A percentile compares a stretch with the other conserved stretches of the same genome.
phyloP scores from a whole-genome alignment of 805 yeast species.

The Lipomyces kockii region DNA sequence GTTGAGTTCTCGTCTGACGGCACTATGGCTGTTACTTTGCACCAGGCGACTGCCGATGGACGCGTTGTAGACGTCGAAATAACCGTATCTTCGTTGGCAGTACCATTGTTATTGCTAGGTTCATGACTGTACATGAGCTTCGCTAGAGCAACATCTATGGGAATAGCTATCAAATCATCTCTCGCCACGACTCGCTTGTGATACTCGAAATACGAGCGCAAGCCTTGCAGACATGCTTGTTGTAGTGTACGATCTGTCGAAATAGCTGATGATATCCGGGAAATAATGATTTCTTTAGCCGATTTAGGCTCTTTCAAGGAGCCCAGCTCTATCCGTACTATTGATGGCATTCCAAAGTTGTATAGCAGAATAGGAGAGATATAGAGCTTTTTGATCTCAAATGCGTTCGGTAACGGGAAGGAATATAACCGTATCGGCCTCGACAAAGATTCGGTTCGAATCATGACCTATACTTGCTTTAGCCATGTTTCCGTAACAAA shows the following conservation, averaged over 20 bases:
- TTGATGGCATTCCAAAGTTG: conserved; percentile 52
- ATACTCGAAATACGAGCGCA: conserved; percentile 65
- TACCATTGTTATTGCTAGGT: conserved; percentile 21
- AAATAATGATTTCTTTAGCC: conserved; percentile 67
- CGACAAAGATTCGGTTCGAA: conserved; percentile 16
- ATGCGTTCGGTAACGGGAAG: conserved; percentile 65
- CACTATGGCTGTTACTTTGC: conserved; percentile 61
- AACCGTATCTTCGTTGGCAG: conserved; percentile 26
- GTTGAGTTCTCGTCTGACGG: conserved; percentile 30
- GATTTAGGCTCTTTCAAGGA: conserved; percentile 46
- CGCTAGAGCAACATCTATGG: conserved; percentile 72
- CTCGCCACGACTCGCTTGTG: conserved; percentile 60
- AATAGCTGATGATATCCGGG: conserved; percentile 69
- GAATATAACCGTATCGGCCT: conserved; percentile 57
- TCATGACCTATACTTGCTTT: conserved; percentile 13
- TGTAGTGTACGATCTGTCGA: conserved; percentile 70
- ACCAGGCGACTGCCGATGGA: conserved; percentile 84
- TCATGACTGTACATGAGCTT: conserved; percentile 51
- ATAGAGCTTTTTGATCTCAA: conserved; percentile 51
- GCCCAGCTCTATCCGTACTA: conserved; percentile 36
- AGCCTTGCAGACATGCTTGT: conserved; percentile 60
- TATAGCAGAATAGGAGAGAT: conserved; percentile 65
- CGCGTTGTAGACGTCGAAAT: conserved; percentile 57
- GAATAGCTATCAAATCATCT: conserved; percentile 77
- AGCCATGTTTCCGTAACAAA: conserved; percentile 28